These are phyloP conservation scores for Elaeis guineensis DNA, from an alignment of 176 grass and related monocot species.

Conservation along the genomic window DNA sequence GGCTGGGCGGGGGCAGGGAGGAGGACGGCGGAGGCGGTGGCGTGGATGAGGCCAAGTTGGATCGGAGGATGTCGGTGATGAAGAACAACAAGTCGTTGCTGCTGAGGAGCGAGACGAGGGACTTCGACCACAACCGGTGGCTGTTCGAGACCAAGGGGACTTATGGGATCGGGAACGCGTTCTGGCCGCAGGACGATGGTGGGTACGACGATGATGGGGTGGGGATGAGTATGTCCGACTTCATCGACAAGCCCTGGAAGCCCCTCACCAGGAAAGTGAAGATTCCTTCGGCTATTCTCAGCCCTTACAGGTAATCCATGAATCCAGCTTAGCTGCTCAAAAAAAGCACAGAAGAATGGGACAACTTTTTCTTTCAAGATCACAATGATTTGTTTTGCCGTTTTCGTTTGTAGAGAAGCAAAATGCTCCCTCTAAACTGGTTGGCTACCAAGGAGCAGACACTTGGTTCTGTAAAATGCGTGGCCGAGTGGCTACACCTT, in stretches of 20 bases:
- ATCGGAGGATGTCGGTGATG: constrained; percentile 32
- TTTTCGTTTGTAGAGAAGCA: too few species aligned
- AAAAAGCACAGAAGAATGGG: too few species aligned
- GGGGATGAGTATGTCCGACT: constrained; percentile 5
- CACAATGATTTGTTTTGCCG: too few species aligned
- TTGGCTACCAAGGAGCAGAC: too few species aligned
- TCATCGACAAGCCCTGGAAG: constrained; percentile 10
- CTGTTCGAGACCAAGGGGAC: constrained; percentile 23
- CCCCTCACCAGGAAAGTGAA: constrained; percentile 3
- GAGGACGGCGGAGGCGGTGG: constrained; percentile 23
- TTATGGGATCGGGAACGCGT: constrained; percentile 17
- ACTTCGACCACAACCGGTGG: constrained; percentile 25
- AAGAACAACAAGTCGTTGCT: constrained; percentile 41
- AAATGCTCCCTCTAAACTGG: too few species aligned
- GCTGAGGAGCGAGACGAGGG: constrained; percentile 8
- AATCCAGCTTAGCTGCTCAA: too few species aligned
- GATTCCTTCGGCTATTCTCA: background rate
- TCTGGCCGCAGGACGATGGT: constrained; percentile 4
- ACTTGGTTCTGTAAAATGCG: too few species aligned
- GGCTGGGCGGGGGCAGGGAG: constrained; percentile 21
- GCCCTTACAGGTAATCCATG: constrained; percentile 8
- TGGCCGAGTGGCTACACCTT: too few species aligned
- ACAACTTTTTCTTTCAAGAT: too few species aligned
- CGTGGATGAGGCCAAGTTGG: constrained; percentile 24
- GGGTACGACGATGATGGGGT: background rate